Base-by-base conservation (phyloP, 345 rosid species). In the Sonneratia caseolaris region DNA sequence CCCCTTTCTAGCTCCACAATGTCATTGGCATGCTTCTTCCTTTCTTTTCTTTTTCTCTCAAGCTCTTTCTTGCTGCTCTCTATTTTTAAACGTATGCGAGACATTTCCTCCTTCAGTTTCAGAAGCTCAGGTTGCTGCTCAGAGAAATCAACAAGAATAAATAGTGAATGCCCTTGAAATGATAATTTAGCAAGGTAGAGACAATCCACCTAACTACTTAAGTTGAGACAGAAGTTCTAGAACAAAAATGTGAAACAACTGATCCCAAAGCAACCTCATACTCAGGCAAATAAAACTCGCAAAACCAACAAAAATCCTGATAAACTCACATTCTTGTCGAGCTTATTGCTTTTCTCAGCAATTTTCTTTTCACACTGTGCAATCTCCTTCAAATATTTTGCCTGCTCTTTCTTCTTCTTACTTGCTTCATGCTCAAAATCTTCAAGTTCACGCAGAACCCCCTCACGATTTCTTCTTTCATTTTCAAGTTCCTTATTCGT, bases 81-180 rank as follows among this genome's bases (percentile, higher is more conserved):
- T 53, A 89, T 86, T 88, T 95, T 95, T 64, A 93, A 85, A 56
- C 84, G 86, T 66, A 89, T 83, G 66, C 97, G 97, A 77, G 95
- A 77, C 82, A 77, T 85, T 83, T 87, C 98, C 82, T 89, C 99
- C 74, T 89, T 90, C 71, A 89, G 75, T 75, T 89, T 95, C 82
- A 92, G 80, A 84, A 90, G 93, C 83, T 87, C 92, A 47, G 97
- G 98, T 95, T 92, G 97, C 99, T 95, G 79, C 61, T 37, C 73
- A 47, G 57, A 55, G 53, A 10, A 74, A 70, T 72, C 49, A 57
- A 32, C 70, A 38, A 73, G 21, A 73, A 42, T 38, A 71, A 35
- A 74, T 24, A 72, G 64, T 72, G 68, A 59, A 67, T 68, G 45
- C 68, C 15, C 45, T 16, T 42, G 64, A 56, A 57, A 68, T 66